A percentile compares a stretch with the other conserved stretches of the same genome.
phyloP scores from a whole-genome alignment of 108 stramenopile species.

The Cyclotella cryptica region DNA sequence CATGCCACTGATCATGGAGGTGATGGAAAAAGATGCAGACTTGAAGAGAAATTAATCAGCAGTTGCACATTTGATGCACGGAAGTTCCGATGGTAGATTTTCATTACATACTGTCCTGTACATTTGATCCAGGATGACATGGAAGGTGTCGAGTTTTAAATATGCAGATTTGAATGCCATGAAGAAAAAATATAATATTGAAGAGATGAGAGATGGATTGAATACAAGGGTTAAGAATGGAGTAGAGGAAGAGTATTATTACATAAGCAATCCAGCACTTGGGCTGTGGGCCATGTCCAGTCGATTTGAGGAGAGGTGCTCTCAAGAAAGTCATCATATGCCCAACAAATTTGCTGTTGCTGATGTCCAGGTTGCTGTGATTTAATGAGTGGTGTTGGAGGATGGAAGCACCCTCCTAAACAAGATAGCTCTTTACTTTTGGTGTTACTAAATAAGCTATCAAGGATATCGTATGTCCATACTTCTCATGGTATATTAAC shows the following conservation, averaged over 20 bases:
- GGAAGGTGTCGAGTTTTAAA: conserved; percentile 85
- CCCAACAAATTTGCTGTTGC: conserved; percentile 10
- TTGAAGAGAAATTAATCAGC: conserved; percentile 89
- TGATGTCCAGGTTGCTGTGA: conserved; percentile 38
- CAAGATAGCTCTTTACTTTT: neutral
- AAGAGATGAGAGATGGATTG: conserved; percentile 85
- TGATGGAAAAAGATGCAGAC: conserved; percentile 77
- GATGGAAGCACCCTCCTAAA: conserved; percentile 59
- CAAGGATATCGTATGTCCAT: too few species aligned
- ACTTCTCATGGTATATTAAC: too few species aligned
- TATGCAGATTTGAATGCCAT: conserved; percentile 80
- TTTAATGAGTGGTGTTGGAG: conserved; percentile 69
- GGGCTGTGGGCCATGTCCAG: conserved; percentile 91
- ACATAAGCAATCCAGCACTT: conserved; percentile 93
- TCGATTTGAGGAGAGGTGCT: conserved; percentile 68
- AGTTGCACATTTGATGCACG: conserved; percentile 96
- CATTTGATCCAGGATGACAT: conserved; percentile 84
- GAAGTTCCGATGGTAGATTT: conserved; percentile 93
- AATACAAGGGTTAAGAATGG: conserved; percentile 58
- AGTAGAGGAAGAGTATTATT: conserved; percentile 87
- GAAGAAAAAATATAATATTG: conserved; percentile 68
- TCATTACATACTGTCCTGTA: conserved; percentile 92
- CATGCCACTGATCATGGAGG: conserved; percentile 84
- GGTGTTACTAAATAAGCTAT: neutral
- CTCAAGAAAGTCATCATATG: conserved; percentile 1